Evolutionary conservation across 768 basidiomycete genomes (phyloP).

Genomic region (Porphyrellus cyaneotinctus): DNA sequence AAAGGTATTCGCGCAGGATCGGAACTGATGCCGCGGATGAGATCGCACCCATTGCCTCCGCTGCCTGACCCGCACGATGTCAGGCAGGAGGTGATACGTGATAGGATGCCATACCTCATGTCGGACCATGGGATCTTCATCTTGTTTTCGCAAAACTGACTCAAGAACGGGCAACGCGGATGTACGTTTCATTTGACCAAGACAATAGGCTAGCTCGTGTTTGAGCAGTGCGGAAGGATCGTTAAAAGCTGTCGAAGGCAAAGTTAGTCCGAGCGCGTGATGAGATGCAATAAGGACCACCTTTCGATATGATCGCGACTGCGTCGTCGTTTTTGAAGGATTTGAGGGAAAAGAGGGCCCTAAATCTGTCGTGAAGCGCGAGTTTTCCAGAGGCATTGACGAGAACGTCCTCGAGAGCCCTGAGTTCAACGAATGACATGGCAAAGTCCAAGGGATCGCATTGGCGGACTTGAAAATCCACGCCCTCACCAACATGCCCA

Average conservation of each 20-base stretch:
- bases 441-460: constrained; percentile 24
- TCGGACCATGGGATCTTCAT: constrained; percentile 92
- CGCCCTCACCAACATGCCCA: constrained; percentile 57
- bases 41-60: constrained; percentile 98
- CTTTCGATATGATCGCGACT: constrained; percentile 80
- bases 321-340: constrained; percentile 75
- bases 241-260: constrained; percentile 55
- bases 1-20: constrained; percentile 65
- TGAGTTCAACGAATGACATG: constrained; percentile 50
- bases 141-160: constrained; percentile 60
- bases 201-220: constrained; percentile 95
- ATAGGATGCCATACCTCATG: constrained; percentile 69
- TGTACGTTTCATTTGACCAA: constrained; percentile 81
- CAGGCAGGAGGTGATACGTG: neutral
- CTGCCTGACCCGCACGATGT: constrained; percentile 55
- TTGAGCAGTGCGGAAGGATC: constrained; percentile 90
- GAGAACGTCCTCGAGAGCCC: constrained; percentile 65
- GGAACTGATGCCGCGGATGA: constrained; percentile 63
- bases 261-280: neutral
- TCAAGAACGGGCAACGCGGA: constrained; percentile 79
- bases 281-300: constrained; percentile 36
- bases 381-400: constrained; percentile 72
- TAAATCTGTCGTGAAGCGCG: constrained; percentile 81
- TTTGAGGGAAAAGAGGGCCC: constrained; percentile 91
- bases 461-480: constrained; percentile 49